Base-by-base conservation (phyloP, 208 protist species). In the Trypanosoma brucei region DNA sequence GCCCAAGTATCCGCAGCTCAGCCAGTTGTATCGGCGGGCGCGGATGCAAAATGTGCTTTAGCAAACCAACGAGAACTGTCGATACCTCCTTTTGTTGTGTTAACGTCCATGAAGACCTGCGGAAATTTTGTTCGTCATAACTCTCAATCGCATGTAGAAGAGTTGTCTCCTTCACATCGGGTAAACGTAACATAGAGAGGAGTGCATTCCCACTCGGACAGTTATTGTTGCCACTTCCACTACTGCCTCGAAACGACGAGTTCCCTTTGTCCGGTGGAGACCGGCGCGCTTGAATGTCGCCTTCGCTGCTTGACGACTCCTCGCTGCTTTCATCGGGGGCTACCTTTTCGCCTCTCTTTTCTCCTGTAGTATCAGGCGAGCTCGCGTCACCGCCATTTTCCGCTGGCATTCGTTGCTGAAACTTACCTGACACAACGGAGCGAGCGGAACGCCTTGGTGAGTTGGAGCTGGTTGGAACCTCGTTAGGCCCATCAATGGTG, bases 21-120 rank as follows among this genome's bases (percentile, higher is more conserved):
- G 82, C 81, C 30, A 91, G 68, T 64, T 92, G 84, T 51, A 92
- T 79, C 7, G 83, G 83, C 6, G 85, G 85, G n/a, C 84, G 83
- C 22, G 82, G 83, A 44, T 83, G 65, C 48, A 79, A 83, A 30
- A 94, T 64, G 75, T 92, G 84, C 30, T 68, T 60, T 39, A 83
- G 40, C 46, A 93, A 62, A 22, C 77, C 79, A 45, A 78, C 56
- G 52, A 93, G 70, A 30, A 88, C 75, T 2, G 65, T 58, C 3
- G 83, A 51, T 9, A 88, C 50, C 44, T 87, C 79, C 6, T 72
- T 55, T 22, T 77, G 78, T 42, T 69, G 37, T 51, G 39, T 40
- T 3, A 35, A 14, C 14, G 38, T 38, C 67, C 67, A 72, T 14
- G 33, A 34, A 2, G 59, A 65, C 42, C 67, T 73, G n/a, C 54